A percentile compares a stretch with the other conserved stretches of the same genome.
These are phyloP conservation scores for Euphorbia schlechtendalii DNA, from an alignment of 441 rosid genomes.

Conservation along the genomic window DNA sequence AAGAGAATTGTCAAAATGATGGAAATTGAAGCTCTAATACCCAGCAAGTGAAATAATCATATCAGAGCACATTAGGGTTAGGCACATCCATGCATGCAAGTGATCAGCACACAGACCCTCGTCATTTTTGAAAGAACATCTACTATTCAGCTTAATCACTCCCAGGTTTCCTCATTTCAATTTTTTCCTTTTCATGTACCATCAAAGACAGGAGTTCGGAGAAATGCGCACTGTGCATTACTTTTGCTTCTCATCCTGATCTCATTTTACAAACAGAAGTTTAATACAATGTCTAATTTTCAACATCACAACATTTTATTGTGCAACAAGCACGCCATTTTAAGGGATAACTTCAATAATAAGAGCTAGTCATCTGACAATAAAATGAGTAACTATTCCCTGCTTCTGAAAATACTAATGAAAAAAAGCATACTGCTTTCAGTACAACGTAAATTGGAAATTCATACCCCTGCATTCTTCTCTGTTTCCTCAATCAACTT, in stretches of 20 bases:
- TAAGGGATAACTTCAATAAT: not conserved
- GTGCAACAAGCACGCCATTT: no score
- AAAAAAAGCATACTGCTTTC: not conserved
- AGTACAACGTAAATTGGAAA: not conserved
- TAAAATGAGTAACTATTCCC: no score
- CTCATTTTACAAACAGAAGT: no score
- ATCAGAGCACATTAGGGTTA: not conserved
- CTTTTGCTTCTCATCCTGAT: not conserved
- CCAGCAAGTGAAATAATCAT: not conserved
- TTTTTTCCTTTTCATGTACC: not conserved
- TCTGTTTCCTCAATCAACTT: constrained; percentile 86
- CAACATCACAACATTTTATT: no score
- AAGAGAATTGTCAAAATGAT: no score
- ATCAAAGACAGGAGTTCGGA: not conserved
- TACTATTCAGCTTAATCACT: not conserved
- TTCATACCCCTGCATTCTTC: constrained; percentile 75
- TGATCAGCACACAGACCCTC: not conserved
- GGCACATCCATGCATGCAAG: not conserved
- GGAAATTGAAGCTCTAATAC: not conserved
- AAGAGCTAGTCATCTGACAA: not conserved
- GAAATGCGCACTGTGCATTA: not conserved
- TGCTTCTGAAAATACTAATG: no score
- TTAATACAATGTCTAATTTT: no score
- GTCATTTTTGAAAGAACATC: not conserved
- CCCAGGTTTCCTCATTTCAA: not conserved